Percentiles rank a stretch among this genome's conserved stretches.
These are phyloP conservation scores for Trichoderma sp. DNA, from an alignment of 2,329 filamentous ascomycete genomes.

Conservation along the genomic window DNA sequence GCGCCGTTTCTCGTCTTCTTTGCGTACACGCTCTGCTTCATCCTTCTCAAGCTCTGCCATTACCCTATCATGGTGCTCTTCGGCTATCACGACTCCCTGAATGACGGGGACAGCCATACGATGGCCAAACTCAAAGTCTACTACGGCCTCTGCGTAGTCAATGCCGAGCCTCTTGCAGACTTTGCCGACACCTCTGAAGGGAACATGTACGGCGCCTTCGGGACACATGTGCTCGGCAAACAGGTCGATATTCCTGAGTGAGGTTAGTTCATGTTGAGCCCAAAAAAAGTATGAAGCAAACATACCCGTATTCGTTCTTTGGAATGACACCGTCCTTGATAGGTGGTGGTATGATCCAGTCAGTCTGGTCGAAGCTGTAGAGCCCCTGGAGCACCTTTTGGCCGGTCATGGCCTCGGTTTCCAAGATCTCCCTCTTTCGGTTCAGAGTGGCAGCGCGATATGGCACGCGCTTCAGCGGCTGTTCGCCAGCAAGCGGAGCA, in stretches of 20 bases:
- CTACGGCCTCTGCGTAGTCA: constrained; percentile 91
- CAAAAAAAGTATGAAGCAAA: neutral
- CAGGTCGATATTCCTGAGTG: constrained; percentile 77
- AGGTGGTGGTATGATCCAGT: constrained; percentile 91
- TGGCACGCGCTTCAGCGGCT: constrained; percentile 82
- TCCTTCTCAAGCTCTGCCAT: constrained; percentile 79
- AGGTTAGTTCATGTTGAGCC: constrained; percentile 31
- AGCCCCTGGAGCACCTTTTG: constrained; percentile 84
- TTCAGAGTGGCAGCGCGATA: constrained; percentile 89
- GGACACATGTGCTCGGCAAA: constrained; percentile 95
- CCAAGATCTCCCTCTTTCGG: constrained; percentile 84
- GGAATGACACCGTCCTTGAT: constrained; percentile 85
- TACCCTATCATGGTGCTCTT: constrained; percentile 73
- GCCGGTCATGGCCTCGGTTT: constrained; percentile 76
- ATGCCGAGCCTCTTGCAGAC: constrained; percentile 83
- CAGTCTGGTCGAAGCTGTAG: constrained; percentile 82
- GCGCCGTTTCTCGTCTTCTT: constrained; percentile 81
- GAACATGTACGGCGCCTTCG: constrained; percentile 77
- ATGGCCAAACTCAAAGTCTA: constrained; percentile 94
- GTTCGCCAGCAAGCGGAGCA: constrained; percentile 67
- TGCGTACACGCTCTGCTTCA: constrained; percentile 71
- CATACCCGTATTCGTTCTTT: constrained; percentile 81
- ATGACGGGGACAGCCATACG: constrained; percentile 92
- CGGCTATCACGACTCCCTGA: constrained; percentile 83
- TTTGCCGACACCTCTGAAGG: constrained; percentile 72